Base-by-base conservation (phyloP, 2,329 filamentous ascomycete species). In the Colletotrichum noveboracense region DNA sequence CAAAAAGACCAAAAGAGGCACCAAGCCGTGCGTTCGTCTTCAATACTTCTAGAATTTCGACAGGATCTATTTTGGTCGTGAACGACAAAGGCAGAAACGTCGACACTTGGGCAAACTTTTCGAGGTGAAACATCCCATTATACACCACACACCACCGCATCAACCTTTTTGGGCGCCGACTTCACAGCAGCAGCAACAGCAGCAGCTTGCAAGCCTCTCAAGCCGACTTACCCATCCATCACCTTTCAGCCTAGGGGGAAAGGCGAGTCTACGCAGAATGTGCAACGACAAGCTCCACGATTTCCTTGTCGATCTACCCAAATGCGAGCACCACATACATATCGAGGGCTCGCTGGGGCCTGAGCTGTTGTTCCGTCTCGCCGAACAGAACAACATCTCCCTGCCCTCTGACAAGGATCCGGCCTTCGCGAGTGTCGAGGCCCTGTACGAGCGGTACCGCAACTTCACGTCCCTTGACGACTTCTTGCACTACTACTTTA, bases 321-420 rank as follows among this genome's bases (percentile, higher is more conserved):
- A 96, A 87, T 94, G 93, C 85, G 94, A 96, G 83, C 94, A 96
- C 81, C 94, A 96, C 84, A 90, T 96, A 70, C 94, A 96, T 82
- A 88, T 96, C 38, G 94, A 96, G 84, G 94, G 94, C 71, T 93
- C 93, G 14, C 88, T 96, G 48, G 92, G 92, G 55, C 93, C 94
- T 2, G 85, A 88, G 71, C 87, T 95, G 52, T 90, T 96, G 77
- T 96, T 96, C 86, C 81, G 87, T 34, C 91, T 96, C 7, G 93
- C 94, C 7, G 82, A 85, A 43, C 90, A 90, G 80, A 95, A 96
- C 87, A 86, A 86, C 70, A 90, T 96, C 79, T 52, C 86, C 4
- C 88, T 96, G 5, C 92, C 92, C 13, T 85, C 87, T 43, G 62
- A 75, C 70, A 36, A 56, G 70, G 92, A 95, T 80, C 84, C 90